phyloP scores from a whole-genome alignment of 331 rosid species.

The Spiraea crenata region DNA sequence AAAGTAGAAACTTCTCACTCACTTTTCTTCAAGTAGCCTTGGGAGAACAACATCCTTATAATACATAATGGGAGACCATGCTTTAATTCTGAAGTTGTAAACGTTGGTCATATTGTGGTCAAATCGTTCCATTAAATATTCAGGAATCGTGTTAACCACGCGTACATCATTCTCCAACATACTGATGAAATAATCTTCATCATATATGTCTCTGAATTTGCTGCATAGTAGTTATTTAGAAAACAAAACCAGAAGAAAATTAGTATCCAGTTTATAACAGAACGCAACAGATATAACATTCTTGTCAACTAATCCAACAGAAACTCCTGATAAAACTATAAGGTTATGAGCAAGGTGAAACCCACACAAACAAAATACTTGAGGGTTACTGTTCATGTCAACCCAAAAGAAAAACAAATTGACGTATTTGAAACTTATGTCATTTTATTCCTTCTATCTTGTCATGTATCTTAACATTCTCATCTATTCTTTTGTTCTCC shows the following conservation, averaged over 20 bases:
- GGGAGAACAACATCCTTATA: conserved; percentile 87
- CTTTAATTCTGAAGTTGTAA: conserved; percentile 95
- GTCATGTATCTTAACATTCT: not conserved
- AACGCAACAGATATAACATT: conserved; percentile 21
- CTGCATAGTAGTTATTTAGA: conserved; percentile 39
- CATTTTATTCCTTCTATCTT: not conserved
- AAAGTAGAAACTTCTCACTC: conserved; percentile 32
- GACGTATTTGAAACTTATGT: not conserved
- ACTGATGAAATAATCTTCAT: conserved; percentile 69
- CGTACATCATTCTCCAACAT: conserved; percentile 77
- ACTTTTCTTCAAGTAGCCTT: conserved; percentile 91
- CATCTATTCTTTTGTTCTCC: not conserved
- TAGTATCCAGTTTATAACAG: conserved; percentile 27
- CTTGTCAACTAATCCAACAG: not conserved
- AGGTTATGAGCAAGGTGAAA: conserved; percentile 2
- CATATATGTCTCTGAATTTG: conserved; percentile 88
- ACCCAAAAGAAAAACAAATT: not conserved
- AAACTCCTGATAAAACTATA: conserved; percentile 12
- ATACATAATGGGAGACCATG: conserved; percentile 86
- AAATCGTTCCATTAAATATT: conserved; percentile 89
- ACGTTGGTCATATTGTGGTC: conserved; percentile 89
- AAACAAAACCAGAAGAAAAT: conserved; percentile 29
- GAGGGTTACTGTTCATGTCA: not conserved
- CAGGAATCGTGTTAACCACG: conserved; percentile 81
- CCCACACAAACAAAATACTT: not conserved